Percentiles rank a stretch among this genome's conserved stretches.
These are phyloP conservation scores for Pueraria montana DNA, from an alignment of 306 rosid species.

Conservation along the genomic window DNA sequence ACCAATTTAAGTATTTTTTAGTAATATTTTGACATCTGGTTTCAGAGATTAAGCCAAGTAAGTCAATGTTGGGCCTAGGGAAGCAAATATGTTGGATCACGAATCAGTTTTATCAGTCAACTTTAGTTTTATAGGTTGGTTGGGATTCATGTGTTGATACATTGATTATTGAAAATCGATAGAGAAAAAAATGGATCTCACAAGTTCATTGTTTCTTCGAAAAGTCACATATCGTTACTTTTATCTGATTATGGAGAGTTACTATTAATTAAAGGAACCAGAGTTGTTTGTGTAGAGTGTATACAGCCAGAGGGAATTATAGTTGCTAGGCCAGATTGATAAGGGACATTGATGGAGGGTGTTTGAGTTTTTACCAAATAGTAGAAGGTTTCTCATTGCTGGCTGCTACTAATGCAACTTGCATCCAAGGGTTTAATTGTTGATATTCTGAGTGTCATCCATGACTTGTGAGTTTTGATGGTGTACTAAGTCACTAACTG, in stretches of 20 bases:
- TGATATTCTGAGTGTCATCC: not conserved
- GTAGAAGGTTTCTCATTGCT: not conserved
- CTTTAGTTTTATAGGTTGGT: not conserved
- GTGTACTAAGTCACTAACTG: not conserved
- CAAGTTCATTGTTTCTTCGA: not conserved
- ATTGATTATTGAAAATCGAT: not conserved
- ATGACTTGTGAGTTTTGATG: not conserved
- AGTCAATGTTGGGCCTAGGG: not conserved
- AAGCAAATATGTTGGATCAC: not conserved
- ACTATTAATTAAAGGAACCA: not conserved
- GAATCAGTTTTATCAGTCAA: not conserved
- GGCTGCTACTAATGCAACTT: not conserved
- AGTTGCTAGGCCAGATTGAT: not conserved
- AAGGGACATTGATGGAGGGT: not conserved
- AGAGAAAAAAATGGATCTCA: not conserved
- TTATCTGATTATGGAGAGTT: not conserved
- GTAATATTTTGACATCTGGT: not conserved
- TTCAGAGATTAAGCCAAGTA: constrained; percentile 8
- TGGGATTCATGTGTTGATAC: not conserved
- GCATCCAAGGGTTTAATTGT: not conserved
- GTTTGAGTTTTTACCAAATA: not conserved
- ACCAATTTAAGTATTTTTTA: not conserved
- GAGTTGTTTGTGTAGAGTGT: not conserved
- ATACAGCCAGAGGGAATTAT: not conserved
- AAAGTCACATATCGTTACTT: not conserved